Conservation (phyloP, 441 rosid species). For the Melastoma candidum region DNA sequence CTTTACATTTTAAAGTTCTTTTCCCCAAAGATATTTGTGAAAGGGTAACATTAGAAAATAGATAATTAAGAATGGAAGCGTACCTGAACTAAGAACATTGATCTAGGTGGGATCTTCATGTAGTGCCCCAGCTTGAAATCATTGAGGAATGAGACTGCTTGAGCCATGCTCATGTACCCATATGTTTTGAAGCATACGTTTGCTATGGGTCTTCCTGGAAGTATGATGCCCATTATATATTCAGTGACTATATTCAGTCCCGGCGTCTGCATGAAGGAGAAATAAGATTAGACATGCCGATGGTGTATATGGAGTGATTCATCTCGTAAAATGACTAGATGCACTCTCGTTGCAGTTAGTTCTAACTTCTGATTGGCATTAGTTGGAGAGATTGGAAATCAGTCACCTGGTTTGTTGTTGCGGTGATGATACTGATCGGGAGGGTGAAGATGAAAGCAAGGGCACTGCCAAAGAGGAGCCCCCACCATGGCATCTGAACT, state of each 20-base stretch:
- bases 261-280: conserved; percentile 36
- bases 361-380: background rate
- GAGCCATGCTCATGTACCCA: conserved; percentile 81
- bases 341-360: background rate
- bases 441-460: conserved; percentile 78
- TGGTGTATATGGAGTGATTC: no score
- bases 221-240: conserved; percentile 73
- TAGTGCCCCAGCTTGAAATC: conserved; percentile 91
- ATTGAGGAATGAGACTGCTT: conserved; percentile 68
- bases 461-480: conserved; percentile 57
- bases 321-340: background rate
- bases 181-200: conserved; percentile 81
- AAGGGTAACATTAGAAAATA: no score
- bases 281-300: background rate
- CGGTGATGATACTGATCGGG: conserved; percentile 76
- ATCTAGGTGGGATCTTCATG: conserved; percentile 92
- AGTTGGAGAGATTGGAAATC: background rate
- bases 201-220: conserved; percentile 81
- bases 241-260: conserved; percentile 81
- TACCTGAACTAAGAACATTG: conserved; percentile 87
- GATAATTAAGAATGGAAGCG: background rate
- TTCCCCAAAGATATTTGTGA: no score
- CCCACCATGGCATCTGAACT: conserved; percentile 93
- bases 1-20: no score
- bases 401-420: conserved; percentile 82